Percentiles rank a stretch among this genome's conserved stretches.
Conservation (phyloP, 202 grass and related monocot genomes). For the Schoenoplectus triqueter region DNA sequence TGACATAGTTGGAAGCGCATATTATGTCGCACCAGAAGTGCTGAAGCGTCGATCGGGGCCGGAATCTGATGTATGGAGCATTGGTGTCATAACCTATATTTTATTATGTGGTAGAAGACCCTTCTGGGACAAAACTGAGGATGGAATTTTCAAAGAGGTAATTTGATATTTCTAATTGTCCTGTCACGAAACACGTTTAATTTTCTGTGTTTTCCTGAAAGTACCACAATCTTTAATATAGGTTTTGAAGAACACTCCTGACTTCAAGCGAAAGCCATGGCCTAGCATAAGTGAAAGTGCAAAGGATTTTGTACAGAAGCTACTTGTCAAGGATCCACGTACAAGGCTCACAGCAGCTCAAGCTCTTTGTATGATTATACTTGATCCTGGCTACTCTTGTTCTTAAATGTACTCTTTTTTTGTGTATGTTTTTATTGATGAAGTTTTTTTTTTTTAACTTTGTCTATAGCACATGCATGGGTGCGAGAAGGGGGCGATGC, state of each 20-base stretch:
- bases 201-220: neutral
- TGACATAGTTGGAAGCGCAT: slow-evolving; percentile 93
- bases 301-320: slow-evolving; percentile 96
- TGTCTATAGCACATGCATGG: slow-evolving; percentile 79
- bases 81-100: slow-evolving; percentile 98
- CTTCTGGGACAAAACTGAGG: slow-evolving; percentile 99
- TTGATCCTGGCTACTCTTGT: slow-evolving; percentile 23
- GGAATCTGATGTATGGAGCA: slow-evolving; percentile 95
- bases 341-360: slow-evolving; percentile 94
- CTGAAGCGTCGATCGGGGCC: slow-evolving; percentile 81
- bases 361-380: slow-evolving; percentile 77
- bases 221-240: slow-evolving; percentile 26
- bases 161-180: slow-evolving; percentile 22
- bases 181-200: slow-evolving; percentile 22
- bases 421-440: slow-evolving; percentile 3
- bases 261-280: slow-evolving; percentile 92
- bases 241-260: slow-evolving; percentile 94
- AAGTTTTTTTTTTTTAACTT: slow-evolving; percentile 29
- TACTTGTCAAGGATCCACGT: slow-evolving; percentile 93
- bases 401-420: slow-evolving; percentile 27
- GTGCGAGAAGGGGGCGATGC: slow-evolving; percentile 93
- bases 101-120: slow-evolving; percentile 82
- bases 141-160: slow-evolving; percentile 98
- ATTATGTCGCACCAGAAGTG: slow-evolving; percentile 94
- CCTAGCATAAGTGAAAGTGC: slow-evolving; percentile 83